These are phyloP conservation scores for Coemansia sp. DNA, from an alignment of 192 early-diverging fungal species.

Conservation along the genomic window DNA sequence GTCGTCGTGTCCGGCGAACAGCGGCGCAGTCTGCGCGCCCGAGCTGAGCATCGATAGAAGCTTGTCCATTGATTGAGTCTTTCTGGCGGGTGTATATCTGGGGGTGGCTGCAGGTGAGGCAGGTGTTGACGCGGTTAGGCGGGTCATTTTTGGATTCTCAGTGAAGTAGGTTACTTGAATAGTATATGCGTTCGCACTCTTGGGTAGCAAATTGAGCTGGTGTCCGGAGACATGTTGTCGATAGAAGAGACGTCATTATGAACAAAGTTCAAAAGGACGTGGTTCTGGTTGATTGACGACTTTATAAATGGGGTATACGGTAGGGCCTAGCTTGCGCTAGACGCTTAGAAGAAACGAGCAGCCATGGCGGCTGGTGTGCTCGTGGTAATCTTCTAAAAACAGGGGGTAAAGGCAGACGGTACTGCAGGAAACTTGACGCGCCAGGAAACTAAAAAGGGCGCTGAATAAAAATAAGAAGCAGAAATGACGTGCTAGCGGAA, in stretches of 20 bases:
- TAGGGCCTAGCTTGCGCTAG: conserved; percentile 38
- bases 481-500: not conserved
- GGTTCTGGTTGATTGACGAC: conserved; percentile 16
- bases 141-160: conserved; percentile 43
- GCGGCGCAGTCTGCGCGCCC: conserved; percentile 23
- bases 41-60: conserved; percentile 32
- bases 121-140: conserved; percentile 23
- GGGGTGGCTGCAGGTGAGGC: conserved; percentile 28
- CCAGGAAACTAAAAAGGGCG: conserved; percentile 23
- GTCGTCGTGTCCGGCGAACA: conserved; percentile 36
- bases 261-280: conserved; percentile 44
- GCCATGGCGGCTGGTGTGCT: conserved; percentile 44
- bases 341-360: conserved; percentile 56
- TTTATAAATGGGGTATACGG: conserved; percentile 15
- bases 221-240: conserved; percentile 51
- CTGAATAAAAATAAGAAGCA: conserved; percentile 18
- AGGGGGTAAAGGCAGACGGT: conserved; percentile 22
- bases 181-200: conserved; percentile 54
- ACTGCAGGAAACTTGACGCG: conserved; percentile 21
- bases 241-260: conserved; percentile 50
- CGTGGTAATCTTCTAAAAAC: conserved; percentile 45
- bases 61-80: conserved; percentile 44
- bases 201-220: conserved; percentile 24
- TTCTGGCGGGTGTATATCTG: conserved; percentile 9
- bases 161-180: conserved; percentile 39